Conservation (phyloP, 139 green algal species). For the Micractinium sp. region DNA sequence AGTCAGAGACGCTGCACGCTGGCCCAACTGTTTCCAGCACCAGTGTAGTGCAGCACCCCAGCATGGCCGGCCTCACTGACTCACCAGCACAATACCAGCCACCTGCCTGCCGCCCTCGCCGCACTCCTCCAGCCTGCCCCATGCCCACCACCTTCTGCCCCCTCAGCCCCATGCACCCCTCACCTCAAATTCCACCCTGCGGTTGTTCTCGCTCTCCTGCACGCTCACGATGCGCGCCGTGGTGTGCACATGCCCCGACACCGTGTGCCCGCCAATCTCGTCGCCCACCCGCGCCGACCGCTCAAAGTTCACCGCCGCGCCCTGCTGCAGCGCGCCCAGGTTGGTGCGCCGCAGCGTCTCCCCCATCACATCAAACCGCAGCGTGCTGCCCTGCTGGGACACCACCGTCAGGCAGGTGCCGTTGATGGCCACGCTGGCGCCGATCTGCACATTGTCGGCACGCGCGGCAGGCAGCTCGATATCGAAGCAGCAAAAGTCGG, state of each 20-base stretch:
- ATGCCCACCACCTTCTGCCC: not conserved
- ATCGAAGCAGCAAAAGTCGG: conserved; percentile 67
- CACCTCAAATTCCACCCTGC: conserved; percentile 73
- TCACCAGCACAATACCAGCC: not conserved
- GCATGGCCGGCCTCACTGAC: too few relatives aligned
- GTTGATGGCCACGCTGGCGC: conserved; percentile 92
- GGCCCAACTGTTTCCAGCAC: too few relatives aligned
- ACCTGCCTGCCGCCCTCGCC: not conserved
- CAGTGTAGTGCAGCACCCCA: too few relatives aligned
- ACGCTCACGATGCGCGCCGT: conserved; percentile 64
- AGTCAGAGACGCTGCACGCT: too few relatives aligned
- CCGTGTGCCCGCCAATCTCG: conserved; percentile 95
- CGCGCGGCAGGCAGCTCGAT: conserved; percentile 78
- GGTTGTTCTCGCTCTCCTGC: conserved; percentile 80
- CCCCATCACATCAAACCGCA: conserved; percentile 91
- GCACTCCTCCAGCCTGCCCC: not conserved
- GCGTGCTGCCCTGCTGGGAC: conserved; percentile 25
- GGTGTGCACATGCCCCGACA: conserved; percentile 91
- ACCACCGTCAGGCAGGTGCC: conserved; percentile 93
- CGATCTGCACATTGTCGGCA: conserved; percentile 68
- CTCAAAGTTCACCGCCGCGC: conserved; percentile 88
- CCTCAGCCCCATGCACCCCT: not conserved
- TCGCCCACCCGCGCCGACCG: conserved; percentile 72
- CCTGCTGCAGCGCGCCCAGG: conserved; percentile 72
- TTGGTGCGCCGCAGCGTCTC: conserved; percentile 94